Evolutionary conservation across 2,329 filamentous ascomycete species (phyloP), one percentile per base, ranked within the genome.

Genomic region (Blastomyces emzantsi): DNA sequence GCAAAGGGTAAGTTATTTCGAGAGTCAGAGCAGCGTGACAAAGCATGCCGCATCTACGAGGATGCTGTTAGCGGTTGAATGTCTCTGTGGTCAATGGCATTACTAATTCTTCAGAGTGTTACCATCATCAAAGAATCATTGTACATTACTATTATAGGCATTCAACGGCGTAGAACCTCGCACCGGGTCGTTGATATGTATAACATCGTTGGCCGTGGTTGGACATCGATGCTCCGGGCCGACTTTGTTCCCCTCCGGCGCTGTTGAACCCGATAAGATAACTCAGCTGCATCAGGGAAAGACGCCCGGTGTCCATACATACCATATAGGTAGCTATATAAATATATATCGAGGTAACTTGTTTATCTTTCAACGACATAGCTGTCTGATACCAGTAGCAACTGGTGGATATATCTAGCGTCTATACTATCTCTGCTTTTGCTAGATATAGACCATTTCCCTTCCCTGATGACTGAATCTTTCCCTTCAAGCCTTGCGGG

Each of bases 401-500:
- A 4, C 56, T 25, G 56, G 19, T 59, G 36, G 22, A 25, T 59
- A 59, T 43, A 45, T 49, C 43, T 47, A 41, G 9, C 8, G 15
- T 11, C 28, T n/a, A 19, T 55, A 36, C 30, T 17, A 22, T 36
- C 25, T 36, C 33, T 25, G 7, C 30, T 8, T 17, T 59, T 28
- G 55, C 55, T 57, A 28, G 33, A 41, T 25, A 57, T 57, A 41
- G 33, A 19, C n/a, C 17, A 28, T 49, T 17, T 60, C 25, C 17
- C 1, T 15, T 36, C 33, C 39, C 25, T 22, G 19, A 78, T 77
- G 76, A 69, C 74, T 49, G 71, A 73, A 59, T 70, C 73, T 13
- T 75, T 77, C 67, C 72, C 74, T 56, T 70, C 68, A 30, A 67
- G 72, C 63, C 66, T 75, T 49, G 69, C 70, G 41, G 82, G 79